Conservation (phyloP, 306 rosid genomes). For the Carpinus fangiana region DNA sequence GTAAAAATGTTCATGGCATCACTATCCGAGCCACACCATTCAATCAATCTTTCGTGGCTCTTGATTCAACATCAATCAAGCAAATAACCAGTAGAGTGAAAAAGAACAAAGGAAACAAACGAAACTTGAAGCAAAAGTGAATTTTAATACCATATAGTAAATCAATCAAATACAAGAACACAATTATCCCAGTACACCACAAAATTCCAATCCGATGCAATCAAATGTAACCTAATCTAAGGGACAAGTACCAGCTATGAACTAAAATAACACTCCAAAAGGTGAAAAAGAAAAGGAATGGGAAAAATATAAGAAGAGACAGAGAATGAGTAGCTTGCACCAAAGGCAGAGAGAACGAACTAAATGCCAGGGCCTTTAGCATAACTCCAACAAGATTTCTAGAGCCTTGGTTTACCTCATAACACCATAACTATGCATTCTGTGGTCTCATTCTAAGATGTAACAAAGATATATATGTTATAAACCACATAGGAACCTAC, state of each 20-base stretch:
- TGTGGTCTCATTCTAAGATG: not conserved
- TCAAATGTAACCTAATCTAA: conserved; percentile 10
- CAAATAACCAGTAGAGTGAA: not conserved
- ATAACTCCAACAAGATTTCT: not conserved
- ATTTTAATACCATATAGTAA: not conserved
- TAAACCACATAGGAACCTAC: conserved; percentile 3
- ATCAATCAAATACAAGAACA: conserved; percentile 4
- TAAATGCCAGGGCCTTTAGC: conserved; percentile 5
- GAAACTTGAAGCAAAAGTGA: not conserved
- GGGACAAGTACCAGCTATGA: not conserved
- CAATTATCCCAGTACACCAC: not conserved
- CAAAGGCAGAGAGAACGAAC: not conserved
- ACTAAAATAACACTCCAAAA: not conserved
- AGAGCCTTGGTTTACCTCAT: conserved; percentile 5
- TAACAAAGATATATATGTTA: not conserved
- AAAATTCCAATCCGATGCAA: not conserved
- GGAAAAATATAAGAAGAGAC: not conserved
- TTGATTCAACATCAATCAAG: not conserved
- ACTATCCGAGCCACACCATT: not conserved
- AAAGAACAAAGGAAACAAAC: not conserved
- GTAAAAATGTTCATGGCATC: not conserved
- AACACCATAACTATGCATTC: conserved; percentile 1
- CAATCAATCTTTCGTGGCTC: not conserved
- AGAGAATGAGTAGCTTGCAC: not conserved
- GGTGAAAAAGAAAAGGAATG: conserved; percentile 2